Percentiles rank a stretch among this genome's conserved stretches.
These are phyloP conservation scores for Alternaria tenuissima DNA, from an alignment of 2,329 filamentous ascomycete species.

Conservation along the genomic window DNA sequence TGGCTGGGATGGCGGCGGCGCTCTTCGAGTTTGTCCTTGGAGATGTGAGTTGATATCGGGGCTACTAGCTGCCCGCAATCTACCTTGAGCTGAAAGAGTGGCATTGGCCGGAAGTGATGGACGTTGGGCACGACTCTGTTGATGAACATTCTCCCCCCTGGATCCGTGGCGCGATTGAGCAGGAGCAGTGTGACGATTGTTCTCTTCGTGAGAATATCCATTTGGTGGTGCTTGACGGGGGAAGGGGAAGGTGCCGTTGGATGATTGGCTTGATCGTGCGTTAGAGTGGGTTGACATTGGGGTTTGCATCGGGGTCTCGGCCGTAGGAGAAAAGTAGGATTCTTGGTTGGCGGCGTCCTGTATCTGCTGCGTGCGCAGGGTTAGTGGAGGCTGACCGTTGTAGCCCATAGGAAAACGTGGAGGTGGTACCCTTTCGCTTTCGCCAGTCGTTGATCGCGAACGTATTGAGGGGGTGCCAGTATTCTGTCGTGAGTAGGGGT, in stretches of 20 bases:
- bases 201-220: conserved; percentile 76
- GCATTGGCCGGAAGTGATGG: conserved; percentile 78
- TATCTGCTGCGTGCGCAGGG: conserved; percentile 70
- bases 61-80: conserved; percentile 91
- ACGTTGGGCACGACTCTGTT: conserved; percentile 73
- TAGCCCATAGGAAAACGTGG: conserved; percentile 74
- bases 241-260: conserved; percentile 82
- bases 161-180: conserved; percentile 81
- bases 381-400: conserved; percentile 65
- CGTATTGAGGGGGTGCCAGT: conserved; percentile 78
- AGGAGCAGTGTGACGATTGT: conserved; percentile 86
- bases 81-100: conserved; percentile 58
- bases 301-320: conserved; percentile 82
- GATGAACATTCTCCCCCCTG: conserved; percentile 74
- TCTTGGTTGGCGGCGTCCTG: conserved; percentile 75
- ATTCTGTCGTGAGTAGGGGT: conserved; percentile 69
- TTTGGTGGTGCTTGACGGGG: conserved; percentile 75
- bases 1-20: conserved; percentile 41
- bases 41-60: conserved; percentile 81
- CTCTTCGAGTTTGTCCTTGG: conserved; percentile 64
- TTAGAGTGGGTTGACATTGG: conserved; percentile 65
- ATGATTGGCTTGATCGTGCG: conserved; percentile 73
- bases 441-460: conserved; percentile 77
- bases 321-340: conserved; percentile 92
- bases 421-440: conserved; percentile 70